phyloP scores from a whole-genome alignment of 1,139 yeast species.

The Nakaseomyces bracarensis region DNA sequence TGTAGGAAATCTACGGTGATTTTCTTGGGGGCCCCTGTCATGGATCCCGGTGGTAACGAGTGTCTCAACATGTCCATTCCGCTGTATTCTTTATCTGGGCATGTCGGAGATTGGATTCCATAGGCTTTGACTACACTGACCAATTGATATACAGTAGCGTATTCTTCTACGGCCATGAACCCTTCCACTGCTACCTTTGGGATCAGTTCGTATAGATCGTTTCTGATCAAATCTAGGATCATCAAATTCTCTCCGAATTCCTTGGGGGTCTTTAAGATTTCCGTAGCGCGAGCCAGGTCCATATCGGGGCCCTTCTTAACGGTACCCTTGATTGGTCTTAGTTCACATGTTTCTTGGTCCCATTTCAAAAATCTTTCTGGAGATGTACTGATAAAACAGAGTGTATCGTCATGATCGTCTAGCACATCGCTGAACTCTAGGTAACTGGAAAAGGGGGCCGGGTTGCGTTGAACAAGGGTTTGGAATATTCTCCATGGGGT shows the following conservation, averaged over 20 bases:
- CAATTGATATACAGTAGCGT: slow-evolving; percentile 79
- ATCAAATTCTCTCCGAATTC: slow-evolving; percentile 93
- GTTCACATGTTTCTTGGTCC: slow-evolving; percentile 55
- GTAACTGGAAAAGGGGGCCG: slow-evolving; percentile 87
- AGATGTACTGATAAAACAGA: slow-evolving; percentile 72
- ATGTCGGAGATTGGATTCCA: slow-evolving; percentile 27
- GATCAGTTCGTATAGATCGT: slow-evolving; percentile 72
- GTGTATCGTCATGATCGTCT: slow-evolving; percentile 14
- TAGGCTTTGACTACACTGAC: slow-evolving; percentile 82
- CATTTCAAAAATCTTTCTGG: slow-evolving; percentile 91
- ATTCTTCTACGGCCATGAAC: slow-evolving; percentile 89
- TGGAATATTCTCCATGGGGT: slow-evolving; percentile 77
- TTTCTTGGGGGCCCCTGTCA: slow-evolving; percentile 99
- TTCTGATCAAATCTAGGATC: slow-evolving; percentile 94
- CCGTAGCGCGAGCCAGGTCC: slow-evolving; percentile 50
- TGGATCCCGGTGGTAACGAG: slow-evolving; percentile 94
- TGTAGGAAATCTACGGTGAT: slow-evolving; percentile 81
- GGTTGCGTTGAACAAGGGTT: slow-evolving; percentile 61
- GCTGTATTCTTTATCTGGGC: slow-evolving; percentile 33
- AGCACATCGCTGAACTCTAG: slow-evolving; percentile 57
- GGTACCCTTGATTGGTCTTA: slow-evolving; percentile 95
- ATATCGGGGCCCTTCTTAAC: slow-evolving; percentile 56
- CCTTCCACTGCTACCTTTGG: slow-evolving; percentile 61
- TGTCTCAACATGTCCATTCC: slow-evolving; percentile 75
- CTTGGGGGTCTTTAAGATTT: slow-evolving; percentile 71